Base-by-base conservation (phyloP, 345 rosid species). In the Citropsis articulata region DNA sequence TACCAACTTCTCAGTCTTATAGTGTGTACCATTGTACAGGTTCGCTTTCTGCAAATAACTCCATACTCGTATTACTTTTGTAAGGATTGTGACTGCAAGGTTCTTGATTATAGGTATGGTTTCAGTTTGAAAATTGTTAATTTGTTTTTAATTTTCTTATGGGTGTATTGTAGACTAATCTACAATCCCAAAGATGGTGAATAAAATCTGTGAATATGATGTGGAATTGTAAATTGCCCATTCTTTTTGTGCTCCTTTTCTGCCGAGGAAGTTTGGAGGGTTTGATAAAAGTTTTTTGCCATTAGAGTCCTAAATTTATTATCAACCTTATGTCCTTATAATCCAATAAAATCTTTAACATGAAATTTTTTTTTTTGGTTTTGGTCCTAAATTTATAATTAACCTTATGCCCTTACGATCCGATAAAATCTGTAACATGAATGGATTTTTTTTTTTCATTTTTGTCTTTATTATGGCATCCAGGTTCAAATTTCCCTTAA, bases 51-150 rank as follows among this genome's bases (percentile, higher is more conserved):
- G 78, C 97, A 86, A 82, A 87, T 96, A 77, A 83, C 67, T 48
- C 99, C 99, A 45, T 96, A 88, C 88, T 96, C 99, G 5, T 96
- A 89, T 85, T 96, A 94, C 91, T 88, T 96, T 53, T 96, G 99
- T 80, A 91, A 91, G 85, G 98, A 92, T 78, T 96, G 99, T 75
- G 91, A 96, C 83, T 96, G 99, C 86, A 90, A 79, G 86, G 84
- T 81, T 76, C 99, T 96, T 82, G 98, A 96, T 84, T 89, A 94
- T 77, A 76, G 90, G 99, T 94, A 95, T 71, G 80, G n/a, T 67
- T 53, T 69, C 50, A 21, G 33, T 36, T 71, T 69, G 56, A 61
- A 69, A 62, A 48, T 66, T 48, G 63, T 67, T 27, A 30, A 40
- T 45, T 60, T 16, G 22, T 64, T 38, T 71, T 30, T 63, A 65